A percentile compares a stretch with the other conserved stretches of the same genome.
These are phyloP conservation scores for Dictyostelium brefeldianum DNA, from an alignment of 78 protist species.

Conservation along the genomic window DNA sequence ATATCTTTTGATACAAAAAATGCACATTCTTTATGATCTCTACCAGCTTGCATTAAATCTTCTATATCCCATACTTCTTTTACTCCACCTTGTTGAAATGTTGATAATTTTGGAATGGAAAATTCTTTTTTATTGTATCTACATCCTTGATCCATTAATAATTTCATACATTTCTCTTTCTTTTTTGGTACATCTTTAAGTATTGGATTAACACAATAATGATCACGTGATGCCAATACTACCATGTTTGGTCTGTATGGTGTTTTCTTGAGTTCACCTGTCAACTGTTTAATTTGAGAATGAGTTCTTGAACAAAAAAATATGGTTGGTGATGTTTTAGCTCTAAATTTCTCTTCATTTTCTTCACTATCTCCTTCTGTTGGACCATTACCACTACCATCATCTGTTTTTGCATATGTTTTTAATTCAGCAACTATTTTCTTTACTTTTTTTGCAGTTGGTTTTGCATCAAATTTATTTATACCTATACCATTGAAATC, in stretches of 20 bases:
- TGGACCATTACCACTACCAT: neutral
- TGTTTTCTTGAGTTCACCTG: constrained; percentile 92
- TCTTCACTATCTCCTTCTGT: neutral
- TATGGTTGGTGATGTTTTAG: constrained; percentile 70
- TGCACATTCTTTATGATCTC: constrained; percentile 91
- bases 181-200: constrained; percentile 34
- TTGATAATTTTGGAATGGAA: neutral
- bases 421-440: neutral
- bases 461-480: neutral
- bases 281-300: constrained; percentile 96
- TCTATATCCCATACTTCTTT: constrained; percentile 89
- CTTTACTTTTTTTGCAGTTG: neutral
- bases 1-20: constrained; percentile 87
- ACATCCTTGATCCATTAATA: constrained; percentile 18
- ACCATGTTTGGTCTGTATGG: constrained; percentile 80
- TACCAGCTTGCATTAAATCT: constrained; percentile 86
- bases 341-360: neutral
- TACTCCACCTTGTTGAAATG: neutral
- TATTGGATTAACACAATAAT: constrained; percentile 93
- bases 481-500: neutral
- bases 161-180: constrained; percentile 32
- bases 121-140: neutral
- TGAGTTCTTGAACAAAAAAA: constrained; percentile 97
- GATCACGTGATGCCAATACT: constrained; percentile 93
- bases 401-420: neutral